Conservation (phyloP, 192 early-diverging fungal genomes). For the Podila verticillata region DNA sequence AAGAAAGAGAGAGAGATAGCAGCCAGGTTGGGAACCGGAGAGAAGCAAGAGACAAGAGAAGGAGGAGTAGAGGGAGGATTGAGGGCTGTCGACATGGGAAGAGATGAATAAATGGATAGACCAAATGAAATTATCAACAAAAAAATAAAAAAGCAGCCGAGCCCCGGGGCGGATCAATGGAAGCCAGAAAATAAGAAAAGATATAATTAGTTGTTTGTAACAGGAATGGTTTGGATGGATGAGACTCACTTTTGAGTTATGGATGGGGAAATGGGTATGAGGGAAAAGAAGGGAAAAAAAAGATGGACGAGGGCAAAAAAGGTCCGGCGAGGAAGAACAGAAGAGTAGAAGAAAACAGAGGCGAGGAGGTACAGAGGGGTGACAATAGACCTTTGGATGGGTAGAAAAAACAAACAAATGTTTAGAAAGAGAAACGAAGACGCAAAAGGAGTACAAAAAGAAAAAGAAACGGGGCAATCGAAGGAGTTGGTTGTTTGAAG, state of each 20-base stretch:
- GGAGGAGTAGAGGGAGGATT: not conserved
- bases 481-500: not conserved
- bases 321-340: not conserved
- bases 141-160: not conserved
- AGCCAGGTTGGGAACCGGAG: not conserved
- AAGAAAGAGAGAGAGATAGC: not conserved
- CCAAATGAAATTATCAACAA: not conserved
- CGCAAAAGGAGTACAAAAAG: no score
- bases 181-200: not conserved
- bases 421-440: not conserved
- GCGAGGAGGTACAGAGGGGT: not conserved
- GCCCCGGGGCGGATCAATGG: not conserved
- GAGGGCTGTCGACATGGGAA: not conserved
- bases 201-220: not conserved
- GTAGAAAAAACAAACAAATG: not conserved
- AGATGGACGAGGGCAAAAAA: no score
- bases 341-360: not conserved
- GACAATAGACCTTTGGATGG: not conserved
- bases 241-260: not conserved
- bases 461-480: no score
- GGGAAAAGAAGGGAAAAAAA: not conserved
- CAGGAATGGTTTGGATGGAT: not conserved
- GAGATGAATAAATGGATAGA: no score
- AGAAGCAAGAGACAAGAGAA: constrained; percentile 3
- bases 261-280: not conserved